A percentile compares a stretch with the other conserved stretches of the same genome.
Evolutionary conservation across 768 basidiomycete species (phyloP).

Genomic region (Galerina marginata): DNA sequence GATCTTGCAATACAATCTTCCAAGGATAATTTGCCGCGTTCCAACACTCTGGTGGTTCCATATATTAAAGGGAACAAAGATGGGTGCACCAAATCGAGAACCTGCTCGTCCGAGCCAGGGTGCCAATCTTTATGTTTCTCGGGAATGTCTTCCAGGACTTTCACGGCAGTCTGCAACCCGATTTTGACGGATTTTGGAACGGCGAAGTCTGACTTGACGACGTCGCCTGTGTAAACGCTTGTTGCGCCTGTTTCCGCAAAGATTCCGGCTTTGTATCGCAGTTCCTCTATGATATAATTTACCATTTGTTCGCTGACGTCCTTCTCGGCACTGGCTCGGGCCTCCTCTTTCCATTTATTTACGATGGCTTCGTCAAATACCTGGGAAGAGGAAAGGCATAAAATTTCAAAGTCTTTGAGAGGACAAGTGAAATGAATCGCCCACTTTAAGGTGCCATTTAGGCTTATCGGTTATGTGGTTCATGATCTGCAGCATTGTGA

Average conservation of each 20-base stretch:
- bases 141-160: constrained; percentile 14
- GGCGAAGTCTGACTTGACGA: constrained; percentile 36
- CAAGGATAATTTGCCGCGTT: too few species aligned
- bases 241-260: constrained; percentile 12
- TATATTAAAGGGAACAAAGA: constrained; percentile 35
- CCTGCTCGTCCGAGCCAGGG: too few species aligned
- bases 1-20: too few species aligned
- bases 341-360: too few species aligned
- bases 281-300: constrained; percentile 27
- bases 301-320: constrained; percentile 22
- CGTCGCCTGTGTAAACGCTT: constrained; percentile 23
- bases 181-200: constrained; percentile 24
- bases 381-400: too few species aligned
- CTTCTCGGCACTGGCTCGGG: background rate
- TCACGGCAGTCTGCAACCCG: constrained; percentile 26
- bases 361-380: too few species aligned
- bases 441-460: constrained; percentile 30
- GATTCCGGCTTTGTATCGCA: constrained; percentile 24
- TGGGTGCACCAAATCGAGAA: constrained; percentile 48
- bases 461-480: constrained; percentile 31
- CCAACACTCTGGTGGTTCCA: too few species aligned
- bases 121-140: too few species aligned
- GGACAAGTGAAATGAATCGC: background rate
- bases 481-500: constrained; percentile 30
- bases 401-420: background rate